These are phyloP conservation scores for Geotrichum citri-aurantii DNA, from an alignment of 1,139 yeast species.

Conservation along the genomic window DNA sequence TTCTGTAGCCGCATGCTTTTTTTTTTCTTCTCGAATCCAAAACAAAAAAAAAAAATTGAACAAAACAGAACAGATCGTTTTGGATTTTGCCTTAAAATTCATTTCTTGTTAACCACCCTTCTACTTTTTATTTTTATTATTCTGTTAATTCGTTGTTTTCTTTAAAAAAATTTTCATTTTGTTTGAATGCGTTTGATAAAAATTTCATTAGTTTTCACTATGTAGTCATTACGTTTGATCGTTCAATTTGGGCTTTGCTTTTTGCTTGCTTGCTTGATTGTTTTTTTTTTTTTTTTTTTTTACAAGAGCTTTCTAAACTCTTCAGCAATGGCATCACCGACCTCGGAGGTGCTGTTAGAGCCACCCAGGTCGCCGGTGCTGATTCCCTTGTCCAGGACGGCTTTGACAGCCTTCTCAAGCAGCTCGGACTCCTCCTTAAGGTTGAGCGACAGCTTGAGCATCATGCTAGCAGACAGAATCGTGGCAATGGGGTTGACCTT, in stretches of 20 bases:
- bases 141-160: neutral
- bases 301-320: conserved; percentile 57
- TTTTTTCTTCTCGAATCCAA: too few relatives aligned
- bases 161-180: neutral
- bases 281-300: neutral
- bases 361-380: conserved; percentile 94
- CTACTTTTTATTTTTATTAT: neutral
- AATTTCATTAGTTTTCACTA: neutral
- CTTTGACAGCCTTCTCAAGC: conserved; percentile 79
- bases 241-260: neutral
- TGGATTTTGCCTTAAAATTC: too few relatives aligned
- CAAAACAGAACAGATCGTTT: too few relatives aligned
- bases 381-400: conserved; percentile 73
- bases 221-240: neutral
- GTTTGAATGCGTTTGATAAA: too few relatives aligned
- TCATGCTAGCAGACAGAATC: conserved; percentile 92
- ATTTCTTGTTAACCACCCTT: too few relatives aligned
- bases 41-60: too few relatives aligned
- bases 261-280: neutral
- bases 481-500: conserved; percentile 95
- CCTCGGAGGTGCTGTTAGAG: conserved; percentile 68
- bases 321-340: conserved; percentile 84
- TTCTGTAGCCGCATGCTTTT: too few relatives aligned
- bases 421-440: conserved; percentile 80
- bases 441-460: conserved; percentile 85